Conservation (phyloP, 1,284 basidiomycete species). For the Clitocybe nebularis region DNA sequence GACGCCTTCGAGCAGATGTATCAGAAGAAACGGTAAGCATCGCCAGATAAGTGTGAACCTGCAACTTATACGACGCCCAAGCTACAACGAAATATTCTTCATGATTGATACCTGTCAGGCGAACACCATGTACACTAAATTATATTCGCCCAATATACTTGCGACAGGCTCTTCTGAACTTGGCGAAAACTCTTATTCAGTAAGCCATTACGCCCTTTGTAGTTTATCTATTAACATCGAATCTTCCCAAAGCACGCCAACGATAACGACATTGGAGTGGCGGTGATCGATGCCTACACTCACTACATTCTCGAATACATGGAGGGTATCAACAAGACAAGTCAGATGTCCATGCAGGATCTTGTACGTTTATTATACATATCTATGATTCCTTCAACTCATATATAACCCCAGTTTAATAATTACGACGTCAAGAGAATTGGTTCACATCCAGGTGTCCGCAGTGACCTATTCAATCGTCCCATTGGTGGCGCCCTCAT, state of each 20-base stretch:
- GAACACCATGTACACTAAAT: slow-evolving; percentile 91
- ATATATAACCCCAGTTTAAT: slow-evolving; percentile 56
- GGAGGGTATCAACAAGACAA: slow-evolving; percentile 91
- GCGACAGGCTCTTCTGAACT: slow-evolving; percentile 88
- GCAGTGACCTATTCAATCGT: slow-evolving; percentile 79
- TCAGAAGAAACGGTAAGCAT: slow-evolving; percentile 81
- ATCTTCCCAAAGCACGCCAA: slow-evolving; percentile 69
- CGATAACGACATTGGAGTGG: slow-evolving; percentile 91
- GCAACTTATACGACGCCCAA: slow-evolving; percentile 32
- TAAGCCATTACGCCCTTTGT: slow-evolving; percentile 33
- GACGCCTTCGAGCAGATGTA: slow-evolving; percentile 99
- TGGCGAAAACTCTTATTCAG: slow-evolving; percentile 94
- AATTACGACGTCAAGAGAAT: slow-evolving; percentile 75
- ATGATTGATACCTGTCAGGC: slow-evolving; percentile 99
- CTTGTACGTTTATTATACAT: slow-evolving; percentile 54
- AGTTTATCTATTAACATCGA: slow-evolving; percentile 3
- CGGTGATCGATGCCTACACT: slow-evolving; percentile 94
- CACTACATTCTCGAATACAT: slow-evolving; percentile 90
- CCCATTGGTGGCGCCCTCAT: slow-evolving; percentile 68
- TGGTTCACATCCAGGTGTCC: slow-evolving; percentile 83
- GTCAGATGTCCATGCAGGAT: slow-evolving; percentile 76
- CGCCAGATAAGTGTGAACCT: no score
- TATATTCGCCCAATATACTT: slow-evolving; percentile 94
- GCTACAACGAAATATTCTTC: slow-evolving; percentile 96
- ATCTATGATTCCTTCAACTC: slow-evolving; percentile 1